Percentiles rank a stretch among this genome's conserved stretches.
These are phyloP conservation scores for Colletotrichum lentis DNA, from an alignment of 2,329 filamentous ascomycete genomes.

Conservation along the genomic window DNA sequence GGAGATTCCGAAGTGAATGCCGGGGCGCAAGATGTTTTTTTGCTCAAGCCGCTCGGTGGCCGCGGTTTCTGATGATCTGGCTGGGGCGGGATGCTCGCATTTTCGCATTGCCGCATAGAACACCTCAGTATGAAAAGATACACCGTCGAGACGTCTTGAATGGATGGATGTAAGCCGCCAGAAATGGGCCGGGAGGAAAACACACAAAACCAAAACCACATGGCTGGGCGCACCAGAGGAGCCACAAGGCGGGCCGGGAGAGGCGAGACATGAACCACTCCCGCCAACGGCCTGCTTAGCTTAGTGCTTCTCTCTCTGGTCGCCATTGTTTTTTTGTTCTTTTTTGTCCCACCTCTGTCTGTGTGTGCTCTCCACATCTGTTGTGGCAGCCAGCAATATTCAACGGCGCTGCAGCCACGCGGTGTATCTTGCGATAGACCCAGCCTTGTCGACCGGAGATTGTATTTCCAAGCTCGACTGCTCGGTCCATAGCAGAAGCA, in stretches of 20 bases:
- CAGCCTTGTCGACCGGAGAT: slow-evolving; percentile 19
- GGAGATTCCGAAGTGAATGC: slow-evolving; percentile 37
- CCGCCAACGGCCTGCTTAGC: slow-evolving; percentile 15
- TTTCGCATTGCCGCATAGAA: slow-evolving; percentile 4
- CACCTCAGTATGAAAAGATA: slow-evolving; percentile 14
- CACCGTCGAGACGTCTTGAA: slow-evolving; percentile 4
- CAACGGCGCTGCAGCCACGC: slow-evolving; percentile 35
- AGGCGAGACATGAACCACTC: not conserved
- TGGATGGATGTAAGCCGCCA: slow-evolving; percentile 29
- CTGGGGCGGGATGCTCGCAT: not conserved
- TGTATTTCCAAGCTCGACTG: not conserved
- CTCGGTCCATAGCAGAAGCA: not conserved
- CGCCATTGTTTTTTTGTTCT: slow-evolving; percentile 17
- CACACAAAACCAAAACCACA: slow-evolving; percentile 23
- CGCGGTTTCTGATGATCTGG: slow-evolving; percentile 2
- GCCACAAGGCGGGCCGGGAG: slow-evolving; percentile 29
- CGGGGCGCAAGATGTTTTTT: slow-evolving; percentile 6
- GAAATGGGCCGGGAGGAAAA: not conserved
- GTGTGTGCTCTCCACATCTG: slow-evolving; percentile 22
- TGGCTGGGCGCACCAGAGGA: slow-evolving; percentile 33
- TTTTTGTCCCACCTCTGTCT: too few relatives aligned
- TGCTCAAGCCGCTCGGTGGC: slow-evolving; percentile 18
- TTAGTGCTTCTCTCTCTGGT: slow-evolving; percentile 17
- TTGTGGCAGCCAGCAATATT: slow-evolving; percentile 25
- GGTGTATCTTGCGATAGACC: slow-evolving; percentile 8